Evolutionary conservation across 345 rosid species (phyloP), one percentile per base, ranked within the genome.

Genomic region (Hypericum perforatum): DNA sequence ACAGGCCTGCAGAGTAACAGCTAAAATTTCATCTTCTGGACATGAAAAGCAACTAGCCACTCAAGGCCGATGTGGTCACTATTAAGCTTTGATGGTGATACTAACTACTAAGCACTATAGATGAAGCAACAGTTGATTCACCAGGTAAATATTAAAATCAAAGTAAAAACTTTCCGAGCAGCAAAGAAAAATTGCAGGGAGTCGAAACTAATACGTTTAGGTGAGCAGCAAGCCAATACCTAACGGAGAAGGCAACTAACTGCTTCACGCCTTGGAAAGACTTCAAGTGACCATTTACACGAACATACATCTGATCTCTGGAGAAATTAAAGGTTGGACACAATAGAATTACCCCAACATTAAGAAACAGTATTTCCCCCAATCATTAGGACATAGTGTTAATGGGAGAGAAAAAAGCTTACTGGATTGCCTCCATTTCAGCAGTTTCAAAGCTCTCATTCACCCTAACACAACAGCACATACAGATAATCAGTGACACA

Each of bases 201-300:
- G 32, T 22, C 32, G 2, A 11, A 45, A n/a, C 2, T 11, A 16
- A 12, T 10, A 2, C 7, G 8, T 7, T 12, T 7, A 45, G 15
- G 7, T 10, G 50, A 8, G 9, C 15, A 13, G 9, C 9, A 8
- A 14, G 11, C 4, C 45, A 56, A 41, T 68, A 89, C 95, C 95
- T 89, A 13, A 81, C 88, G 63, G 92, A 80, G 70, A 91, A 91
- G 39, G 79, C 92, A 63, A 64, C 79, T 43, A 91, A 65, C 66
- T 81, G 96, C 11, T 47, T 71, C 41, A 57, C 66, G 7, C 89
- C 87, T 65, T 81, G 95, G 57, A 82, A 76, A 52, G 76, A 79
- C 70, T 73, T 82, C 76, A 91, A 63, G 70, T 76, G 84, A 51
- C 98, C 98, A 73, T 69, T 77, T 12, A 91, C 68, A 22, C 96